phyloP scores from a whole-genome alignment of 805 yeast genomes.

The Tetrapisispora pingtungensis region DNA sequence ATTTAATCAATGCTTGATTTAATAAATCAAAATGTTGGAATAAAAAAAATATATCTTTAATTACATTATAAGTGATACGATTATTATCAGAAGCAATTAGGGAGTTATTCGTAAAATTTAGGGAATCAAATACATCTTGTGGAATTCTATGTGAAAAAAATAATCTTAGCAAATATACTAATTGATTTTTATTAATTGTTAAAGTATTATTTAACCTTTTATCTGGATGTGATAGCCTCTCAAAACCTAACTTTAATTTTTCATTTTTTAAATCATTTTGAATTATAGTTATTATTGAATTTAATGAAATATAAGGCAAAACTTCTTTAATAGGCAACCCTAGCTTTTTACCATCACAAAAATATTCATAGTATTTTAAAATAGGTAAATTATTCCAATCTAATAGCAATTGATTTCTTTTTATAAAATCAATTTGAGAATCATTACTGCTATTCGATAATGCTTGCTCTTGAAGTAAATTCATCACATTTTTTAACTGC shows the following conservation, averaged over 20 bases:
- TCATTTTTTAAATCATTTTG: constrained; percentile 34
- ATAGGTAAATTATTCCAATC: constrained; percentile 29
- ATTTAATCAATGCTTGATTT: constrained; percentile 31
- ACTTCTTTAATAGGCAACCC: constrained; percentile 2
- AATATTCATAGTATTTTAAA: constrained; percentile 21
- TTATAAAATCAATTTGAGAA: constrained; percentile 13
- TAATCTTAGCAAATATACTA: constrained; percentile 25
- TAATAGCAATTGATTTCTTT: constrained; percentile 19
- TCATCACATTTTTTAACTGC: constrained; percentile 28
- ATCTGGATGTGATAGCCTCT: constrained; percentile 23
- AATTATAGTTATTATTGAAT: constrained; percentile 33
- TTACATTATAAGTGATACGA: constrained; percentile 29
- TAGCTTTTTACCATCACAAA: background rate
- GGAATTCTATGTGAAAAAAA: constrained; percentile 34
- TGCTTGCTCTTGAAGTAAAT: constrained; percentile 27
- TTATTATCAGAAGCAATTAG: constrained; percentile 24
- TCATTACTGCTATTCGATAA: constrained; percentile 8
- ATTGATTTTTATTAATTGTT: constrained; percentile 30
- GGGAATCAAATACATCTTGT: constrained; percentile 27
- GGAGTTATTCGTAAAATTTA: constrained; percentile 23
- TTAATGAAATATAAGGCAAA: constrained; percentile 28
- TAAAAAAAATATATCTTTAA: constrained; percentile 32
- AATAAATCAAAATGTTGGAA: constrained; percentile 33
- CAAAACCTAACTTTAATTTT: constrained; percentile 27
- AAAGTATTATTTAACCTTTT: constrained; percentile 18